Evolutionary conservation across 768 basidiomycete species (phyloP).

Genomic region (Omphalotus guepiniiformis): DNA sequence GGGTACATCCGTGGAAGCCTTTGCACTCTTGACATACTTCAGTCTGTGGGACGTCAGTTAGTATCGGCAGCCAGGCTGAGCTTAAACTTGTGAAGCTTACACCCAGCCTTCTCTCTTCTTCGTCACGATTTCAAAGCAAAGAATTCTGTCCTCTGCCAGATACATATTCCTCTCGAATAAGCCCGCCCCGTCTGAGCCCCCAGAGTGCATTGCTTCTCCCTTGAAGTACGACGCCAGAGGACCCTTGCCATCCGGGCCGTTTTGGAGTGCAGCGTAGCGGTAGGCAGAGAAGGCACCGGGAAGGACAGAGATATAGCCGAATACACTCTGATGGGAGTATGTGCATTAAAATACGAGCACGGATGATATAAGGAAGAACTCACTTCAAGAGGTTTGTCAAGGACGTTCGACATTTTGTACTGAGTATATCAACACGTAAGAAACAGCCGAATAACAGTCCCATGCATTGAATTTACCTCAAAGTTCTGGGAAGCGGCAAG

Average conservation of each 20-base stretch:
- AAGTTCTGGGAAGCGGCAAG: conserved; percentile 95
- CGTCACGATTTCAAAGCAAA: conserved; percentile 92
- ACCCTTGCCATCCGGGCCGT: conserved; percentile 84
- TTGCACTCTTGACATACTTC: conserved; percentile 90
- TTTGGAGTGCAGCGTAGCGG: conserved; percentile 81
- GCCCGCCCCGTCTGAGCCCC: conserved; percentile 53
- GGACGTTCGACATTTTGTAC: conserved; percentile 96
- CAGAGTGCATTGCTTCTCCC: conserved; percentile 83
- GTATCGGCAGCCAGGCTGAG: neutral
- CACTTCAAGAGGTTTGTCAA: conserved; percentile 93
- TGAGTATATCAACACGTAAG: conserved; percentile 23
- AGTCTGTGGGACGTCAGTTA: conserved; percentile 35
- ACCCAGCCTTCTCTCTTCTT: conserved; percentile 83
- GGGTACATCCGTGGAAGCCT: conserved; percentile 95
- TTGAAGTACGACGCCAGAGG: conserved; percentile 92
- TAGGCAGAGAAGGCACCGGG: conserved; percentile 94
- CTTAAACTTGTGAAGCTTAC: conserved; percentile 39
- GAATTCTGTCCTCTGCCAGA: conserved; percentile 84
- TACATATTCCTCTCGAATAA: conserved; percentile 91
- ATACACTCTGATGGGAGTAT: conserved; percentile 59
- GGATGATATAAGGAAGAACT: conserved; percentile 16
- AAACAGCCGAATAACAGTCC: conserved; percentile 1
- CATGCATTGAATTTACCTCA: conserved; percentile 43
- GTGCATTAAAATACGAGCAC: neutral
- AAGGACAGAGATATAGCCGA: conserved; percentile 83